These are phyloP conservation scores for Lactarius deliciosus DNA, from an alignment of 768 basidiomycete genomes.

Conservation along the genomic window DNA sequence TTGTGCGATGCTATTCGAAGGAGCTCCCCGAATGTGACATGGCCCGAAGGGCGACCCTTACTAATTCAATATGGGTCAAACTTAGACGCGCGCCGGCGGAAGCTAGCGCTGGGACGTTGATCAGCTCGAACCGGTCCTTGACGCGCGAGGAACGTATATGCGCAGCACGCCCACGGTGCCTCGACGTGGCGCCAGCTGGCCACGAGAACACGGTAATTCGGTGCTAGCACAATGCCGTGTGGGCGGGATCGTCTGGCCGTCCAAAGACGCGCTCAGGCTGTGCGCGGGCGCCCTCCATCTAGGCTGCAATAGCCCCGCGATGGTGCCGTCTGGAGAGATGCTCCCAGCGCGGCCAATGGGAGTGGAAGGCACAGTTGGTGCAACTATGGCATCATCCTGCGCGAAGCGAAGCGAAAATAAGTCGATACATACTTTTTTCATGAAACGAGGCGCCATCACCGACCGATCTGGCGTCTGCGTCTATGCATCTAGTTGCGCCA, in stretches of 20 bases:
- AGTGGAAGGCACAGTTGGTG: neutral
- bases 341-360: neutral
- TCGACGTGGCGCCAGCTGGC: neutral
- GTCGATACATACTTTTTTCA: neutral
- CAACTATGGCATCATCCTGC: slow-evolving; percentile 3
- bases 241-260: neutral
- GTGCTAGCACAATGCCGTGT: neutral
- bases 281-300: slow-evolving; percentile 1
- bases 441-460: neutral
- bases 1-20: neutral
- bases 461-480: slow-evolving; percentile 1
- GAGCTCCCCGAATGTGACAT: neutral
- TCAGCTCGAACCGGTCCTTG: slow-evolving; percentile 14
- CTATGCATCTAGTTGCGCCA: neutral
- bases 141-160: neutral
- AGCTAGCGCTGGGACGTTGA: slow-evolving; percentile 4
- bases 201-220: neutral
- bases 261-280: neutral
- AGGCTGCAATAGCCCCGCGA: slow-evolving; percentile 11
- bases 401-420: neutral
- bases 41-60: neutral
- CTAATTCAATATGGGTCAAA: neutral
- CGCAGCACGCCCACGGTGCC: neutral
- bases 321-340: slow-evolving; percentile 11
- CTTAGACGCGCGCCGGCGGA: slow-evolving; percentile 3